phyloP scores from a whole-genome alignment of 1,284 basidiomycete genomes.

The Ganoderma lucidum region DNA sequence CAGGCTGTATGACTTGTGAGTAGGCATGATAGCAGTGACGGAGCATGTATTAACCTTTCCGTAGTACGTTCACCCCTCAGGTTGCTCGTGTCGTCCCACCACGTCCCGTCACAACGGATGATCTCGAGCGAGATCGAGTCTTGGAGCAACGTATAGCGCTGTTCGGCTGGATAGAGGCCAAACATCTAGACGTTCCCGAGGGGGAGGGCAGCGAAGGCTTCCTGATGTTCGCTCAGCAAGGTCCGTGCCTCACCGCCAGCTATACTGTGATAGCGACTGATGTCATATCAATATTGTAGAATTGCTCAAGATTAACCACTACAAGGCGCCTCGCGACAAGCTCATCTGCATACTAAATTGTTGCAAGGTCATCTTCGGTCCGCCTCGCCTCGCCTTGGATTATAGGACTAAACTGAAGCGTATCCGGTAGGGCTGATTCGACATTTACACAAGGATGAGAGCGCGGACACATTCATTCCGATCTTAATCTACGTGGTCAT shows the following conservation, averaged over 20 bases:
- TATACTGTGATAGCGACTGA: neutral
- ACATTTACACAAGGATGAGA: constrained; percentile 81
- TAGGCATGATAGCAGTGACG: constrained; percentile 19
- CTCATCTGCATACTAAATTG: constrained; percentile 97
- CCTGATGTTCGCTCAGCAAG: constrained; percentile 93
- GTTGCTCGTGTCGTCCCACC: constrained; percentile 68
- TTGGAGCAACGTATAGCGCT: constrained; percentile 91
- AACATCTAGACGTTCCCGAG: constrained; percentile 87
- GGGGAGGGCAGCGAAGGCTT: constrained; percentile 82
- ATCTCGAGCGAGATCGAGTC: constrained; percentile 93
- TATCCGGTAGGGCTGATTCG: constrained; percentile 79
- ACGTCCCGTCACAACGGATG: constrained; percentile 90
- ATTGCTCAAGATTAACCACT: constrained; percentile 96
- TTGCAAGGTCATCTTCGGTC: constrained; percentile 99
- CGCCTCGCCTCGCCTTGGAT: constrained; percentile 39
- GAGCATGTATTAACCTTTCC: neutral
- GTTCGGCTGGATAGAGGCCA: constrained; percentile 90
- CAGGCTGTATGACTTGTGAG: constrained; percentile 91
- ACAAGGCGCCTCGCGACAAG: constrained; percentile 98
- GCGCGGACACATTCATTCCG: constrained; percentile 94
- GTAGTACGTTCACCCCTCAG: constrained; percentile 90
- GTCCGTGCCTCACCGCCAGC: constrained; percentile 43
- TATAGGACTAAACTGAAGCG: constrained; percentile 15
- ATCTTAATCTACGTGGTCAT: constrained; percentile 95
- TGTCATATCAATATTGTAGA: constrained; percentile 54